A percentile compares a stretch with the other conserved stretches of the same genome.
Evolutionary conservation across 345 rosid genomes (phyloP).

Genomic region (Salix arbutifolia): DNA sequence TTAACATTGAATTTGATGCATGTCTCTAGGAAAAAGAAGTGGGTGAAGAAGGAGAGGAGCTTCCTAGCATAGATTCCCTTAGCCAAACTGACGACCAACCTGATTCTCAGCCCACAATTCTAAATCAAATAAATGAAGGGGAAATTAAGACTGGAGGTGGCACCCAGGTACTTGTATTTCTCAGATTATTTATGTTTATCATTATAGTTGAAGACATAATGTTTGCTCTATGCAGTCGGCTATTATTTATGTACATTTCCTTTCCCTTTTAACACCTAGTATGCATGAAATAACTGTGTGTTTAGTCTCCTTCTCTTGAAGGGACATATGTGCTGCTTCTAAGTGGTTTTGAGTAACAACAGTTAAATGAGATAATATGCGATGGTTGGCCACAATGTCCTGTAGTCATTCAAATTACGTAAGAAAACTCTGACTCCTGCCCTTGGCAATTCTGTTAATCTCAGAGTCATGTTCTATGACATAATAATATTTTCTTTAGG

Average conservation of each 20-base stretch:
- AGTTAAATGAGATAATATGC: not conserved
- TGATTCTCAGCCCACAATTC: slow-evolving; percentile 38
- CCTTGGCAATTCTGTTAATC: not conserved
- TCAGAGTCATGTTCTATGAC: not conserved
- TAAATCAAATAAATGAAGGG: slow-evolving; percentile 31
- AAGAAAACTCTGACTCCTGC: not conserved
- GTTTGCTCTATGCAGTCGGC: not conserved
- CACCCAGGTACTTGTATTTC: slow-evolving; percentile 44
- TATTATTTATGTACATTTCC: not conserved
- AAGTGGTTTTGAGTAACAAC: not conserved
- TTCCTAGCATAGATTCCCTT: slow-evolving; percentile 30
- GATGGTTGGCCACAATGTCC: not conserved
- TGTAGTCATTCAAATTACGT: not conserved
- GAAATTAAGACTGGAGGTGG: slow-evolving; percentile 40
- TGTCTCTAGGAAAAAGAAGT: slow-evolving; percentile 41
- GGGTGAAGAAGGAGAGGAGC: slow-evolving; percentile 42
- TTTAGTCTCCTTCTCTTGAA: not conserved
- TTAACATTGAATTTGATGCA: slow-evolving; percentile 1
- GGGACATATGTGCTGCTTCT: not conserved
- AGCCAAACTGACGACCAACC: slow-evolving; percentile 33
- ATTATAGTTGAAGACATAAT: not conserved
- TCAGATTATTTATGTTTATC: not conserved
- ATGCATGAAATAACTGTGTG: not conserved
- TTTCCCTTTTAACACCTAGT: not conserved
- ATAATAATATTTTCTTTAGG: not conserved